A percentile compares a stretch with the other conserved stretches of the same genome.
Conservation (phyloP, 2,329 filamentous ascomycete genomes). For the Penicillium crustosum region DNA sequence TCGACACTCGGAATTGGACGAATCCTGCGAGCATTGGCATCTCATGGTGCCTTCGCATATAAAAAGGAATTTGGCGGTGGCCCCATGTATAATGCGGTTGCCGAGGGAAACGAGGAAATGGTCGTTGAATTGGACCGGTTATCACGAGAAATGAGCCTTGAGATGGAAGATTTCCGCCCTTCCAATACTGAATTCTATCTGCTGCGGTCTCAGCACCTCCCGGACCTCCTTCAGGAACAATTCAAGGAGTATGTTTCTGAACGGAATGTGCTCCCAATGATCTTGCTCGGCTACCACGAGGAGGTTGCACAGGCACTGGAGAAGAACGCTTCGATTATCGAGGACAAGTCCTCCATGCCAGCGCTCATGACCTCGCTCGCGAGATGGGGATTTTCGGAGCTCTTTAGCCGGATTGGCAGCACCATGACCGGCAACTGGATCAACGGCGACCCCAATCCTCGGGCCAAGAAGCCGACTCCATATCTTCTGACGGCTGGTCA, state of each 20-base stretch:
- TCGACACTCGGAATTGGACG: conserved; percentile 11
- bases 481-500: conserved; percentile 17
- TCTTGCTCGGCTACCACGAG: conserved; percentile 5
- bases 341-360: neutral
- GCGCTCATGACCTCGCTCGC: conserved; percentile 15
- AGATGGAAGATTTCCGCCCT: neutral
- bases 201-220: conserved; percentile 6
- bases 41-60: conserved; percentile 7
- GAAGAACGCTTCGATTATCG: neutral
- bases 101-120: conserved; percentile 14
- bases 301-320: conserved; percentile 16
- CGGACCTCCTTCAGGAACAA: neutral
- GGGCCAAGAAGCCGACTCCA: conserved; percentile 2
- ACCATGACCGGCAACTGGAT: conserved; percentile 17
- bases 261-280: conserved; percentile 6
- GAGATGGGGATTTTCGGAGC: conserved; percentile 19
- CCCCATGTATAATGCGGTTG: conserved; percentile 8
- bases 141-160: neutral
- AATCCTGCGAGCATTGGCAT: conserved; percentile 13
- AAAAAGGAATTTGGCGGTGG: neutral
- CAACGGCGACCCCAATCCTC: conserved; percentile 4
- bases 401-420: conserved; percentile 16
- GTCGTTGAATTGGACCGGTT: conserved; percentile 5
- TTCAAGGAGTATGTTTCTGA: conserved; percentile 1
- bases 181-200: neutral